A percentile compares a stretch with the other conserved stretches of the same genome.
These are phyloP conservation scores for Arbutus unedo DNA, from an alignment of 148 eudicot genomes.

Conservation along the genomic window DNA sequence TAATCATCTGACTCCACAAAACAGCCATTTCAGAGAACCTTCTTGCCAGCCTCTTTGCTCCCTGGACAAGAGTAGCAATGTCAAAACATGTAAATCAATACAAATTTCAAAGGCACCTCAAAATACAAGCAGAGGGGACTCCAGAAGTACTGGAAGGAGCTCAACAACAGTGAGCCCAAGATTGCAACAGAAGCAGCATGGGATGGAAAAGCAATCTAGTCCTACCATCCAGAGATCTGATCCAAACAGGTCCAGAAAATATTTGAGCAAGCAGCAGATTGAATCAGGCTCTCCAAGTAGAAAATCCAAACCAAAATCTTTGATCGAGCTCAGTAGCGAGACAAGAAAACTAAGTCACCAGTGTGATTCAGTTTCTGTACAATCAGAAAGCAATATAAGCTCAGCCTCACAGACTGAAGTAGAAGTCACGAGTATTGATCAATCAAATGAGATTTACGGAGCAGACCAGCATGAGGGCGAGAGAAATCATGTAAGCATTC, in stretches of 20 bases:
- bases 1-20: slow-evolving; percentile 30
- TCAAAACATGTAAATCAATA: slow-evolving; percentile 28
- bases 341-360: slow-evolving; percentile 29
- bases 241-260: slow-evolving; percentile 26
- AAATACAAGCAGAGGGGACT: slow-evolving; percentile 24
- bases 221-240: slow-evolving; percentile 25
- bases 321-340: slow-evolving; percentile 28
- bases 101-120: slow-evolving; percentile 28
- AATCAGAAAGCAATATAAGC: slow-evolving; percentile 43
- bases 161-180: slow-evolving; percentile 36
- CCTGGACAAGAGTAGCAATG: slow-evolving; percentile 26
- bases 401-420: slow-evolving; percentile 32
- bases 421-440: slow-evolving; percentile 30
- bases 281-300: slow-evolving; percentile 32
- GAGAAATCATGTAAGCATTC: slow-evolving; percentile 23
- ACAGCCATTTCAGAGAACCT: slow-evolving; percentile 26
- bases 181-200: slow-evolving; percentile 25
- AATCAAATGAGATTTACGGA: slow-evolving; percentile 25
- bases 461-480: slow-evolving; percentile 21
- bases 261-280: slow-evolving; percentile 25
- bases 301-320: slow-evolving; percentile 29
- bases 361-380: slow-evolving; percentile 30
- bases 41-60: slow-evolving; percentile 21
- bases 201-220: slow-evolving; percentile 20
- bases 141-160: slow-evolving; percentile 26